These are phyloP conservation scores for Microcyclosporella mali DNA, from an alignment of 2,329 filamentous ascomycete genomes.

Conservation along the genomic window DNA sequence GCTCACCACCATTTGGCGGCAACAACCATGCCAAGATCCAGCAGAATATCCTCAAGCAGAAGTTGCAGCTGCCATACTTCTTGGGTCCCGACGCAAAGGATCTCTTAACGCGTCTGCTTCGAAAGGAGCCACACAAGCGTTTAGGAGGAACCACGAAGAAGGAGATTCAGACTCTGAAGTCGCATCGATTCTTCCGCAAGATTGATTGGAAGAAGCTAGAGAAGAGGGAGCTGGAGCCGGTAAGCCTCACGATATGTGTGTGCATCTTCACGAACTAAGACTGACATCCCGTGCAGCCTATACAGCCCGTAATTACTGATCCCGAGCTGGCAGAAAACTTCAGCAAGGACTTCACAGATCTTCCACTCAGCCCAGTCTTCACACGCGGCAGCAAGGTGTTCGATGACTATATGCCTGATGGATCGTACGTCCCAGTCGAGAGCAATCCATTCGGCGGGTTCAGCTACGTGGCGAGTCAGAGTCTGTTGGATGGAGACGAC, in stretches of 20 bases:
- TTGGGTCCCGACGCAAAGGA: constrained; percentile 89
- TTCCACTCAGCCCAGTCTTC: constrained; percentile 70
- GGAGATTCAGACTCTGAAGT: constrained; percentile 78
- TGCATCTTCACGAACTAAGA: neutral
- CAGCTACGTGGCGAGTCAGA: constrained; percentile 49
- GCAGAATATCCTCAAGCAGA: constrained; percentile 91
- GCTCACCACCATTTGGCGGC: constrained; percentile 82
- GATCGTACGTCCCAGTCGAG: constrained; percentile 25
- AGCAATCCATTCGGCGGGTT: constrained; percentile 49
- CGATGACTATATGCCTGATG: constrained; percentile 17
- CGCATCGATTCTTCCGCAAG: constrained; percentile 92
- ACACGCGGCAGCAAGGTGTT: constrained; percentile 21
- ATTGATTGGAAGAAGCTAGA: constrained; percentile 91
- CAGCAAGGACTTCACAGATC: constrained; percentile 78
- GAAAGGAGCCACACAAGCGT: constrained; percentile 87
- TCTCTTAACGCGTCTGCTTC: constrained; percentile 77
- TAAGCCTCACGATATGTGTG: constrained; percentile 4
- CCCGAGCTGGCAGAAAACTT: constrained; percentile 97
- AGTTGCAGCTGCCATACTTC: constrained; percentile 82
- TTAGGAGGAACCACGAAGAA: constrained; percentile 84
- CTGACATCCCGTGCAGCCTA: constrained; percentile 48
- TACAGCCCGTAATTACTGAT: constrained; percentile 88
- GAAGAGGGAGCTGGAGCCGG: constrained; percentile 69
- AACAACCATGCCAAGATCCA: constrained; percentile 92
- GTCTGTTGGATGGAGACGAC: constrained; percentile 39